Conservation (phyloP, 345 rosid genomes). For the Syzygium grande region DNA sequence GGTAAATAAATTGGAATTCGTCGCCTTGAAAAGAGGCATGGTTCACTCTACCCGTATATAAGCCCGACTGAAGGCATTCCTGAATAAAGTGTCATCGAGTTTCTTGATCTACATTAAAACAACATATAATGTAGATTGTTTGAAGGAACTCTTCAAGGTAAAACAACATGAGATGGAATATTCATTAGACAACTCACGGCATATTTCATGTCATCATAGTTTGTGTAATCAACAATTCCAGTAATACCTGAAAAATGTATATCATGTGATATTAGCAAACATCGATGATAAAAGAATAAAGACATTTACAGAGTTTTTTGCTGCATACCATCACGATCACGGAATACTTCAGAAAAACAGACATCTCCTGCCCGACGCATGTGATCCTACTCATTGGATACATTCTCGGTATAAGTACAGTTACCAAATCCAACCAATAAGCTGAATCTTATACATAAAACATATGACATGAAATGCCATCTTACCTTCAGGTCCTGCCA, state of each 20-base stretch:
- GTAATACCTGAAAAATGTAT: constrained; percentile 42
- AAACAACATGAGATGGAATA: neutral
- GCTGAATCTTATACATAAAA: neutral
- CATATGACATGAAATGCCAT: neutral
- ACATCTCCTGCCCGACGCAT: constrained; percentile 99
- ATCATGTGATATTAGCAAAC: neutral
- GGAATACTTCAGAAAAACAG: constrained; percentile 89
- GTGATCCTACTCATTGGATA: constrained; percentile 56
- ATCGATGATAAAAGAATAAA: neutral
- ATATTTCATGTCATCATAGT: constrained; percentile 87
- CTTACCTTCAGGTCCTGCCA: constrained; percentile 99
- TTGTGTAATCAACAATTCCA: constrained; percentile 86
- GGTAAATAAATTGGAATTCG: neutral
- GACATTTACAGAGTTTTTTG: neutral
- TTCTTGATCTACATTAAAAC: constrained; percentile 50
- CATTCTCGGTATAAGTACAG: neutral
- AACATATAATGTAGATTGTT: constrained; percentile 4
- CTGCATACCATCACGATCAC: constrained; percentile 69
- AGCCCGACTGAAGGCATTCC: constrained; percentile 81
- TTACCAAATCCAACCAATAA: neutral
- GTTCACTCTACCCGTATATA: constrained; percentile 53
- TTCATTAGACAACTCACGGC: constrained; percentile 53
- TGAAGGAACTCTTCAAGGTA: neutral
- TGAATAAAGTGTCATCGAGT: constrained; percentile 82
- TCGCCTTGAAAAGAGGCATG: neutral